These are phyloP conservation scores for Malus hybrid DNA, from an alignment of 331 rosid species.

Conservation along the genomic window DNA sequence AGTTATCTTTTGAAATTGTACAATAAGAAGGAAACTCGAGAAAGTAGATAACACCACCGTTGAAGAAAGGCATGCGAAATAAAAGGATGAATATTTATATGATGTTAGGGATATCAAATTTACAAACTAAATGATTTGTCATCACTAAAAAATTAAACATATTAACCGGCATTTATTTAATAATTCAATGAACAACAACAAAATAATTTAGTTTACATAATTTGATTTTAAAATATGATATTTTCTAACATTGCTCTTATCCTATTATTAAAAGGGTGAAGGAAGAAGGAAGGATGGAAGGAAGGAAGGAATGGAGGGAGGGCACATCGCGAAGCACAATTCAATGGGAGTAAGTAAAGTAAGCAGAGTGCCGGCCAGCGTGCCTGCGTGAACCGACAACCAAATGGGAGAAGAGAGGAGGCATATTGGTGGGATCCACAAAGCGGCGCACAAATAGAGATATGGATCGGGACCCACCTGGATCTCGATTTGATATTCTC, in stretches of 20 bases:
- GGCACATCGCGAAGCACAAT: slow-evolving; percentile 25
- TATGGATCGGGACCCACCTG: neutral
- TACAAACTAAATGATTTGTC: too few relatives aligned
- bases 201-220: too few relatives aligned
- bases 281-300: too few relatives aligned
- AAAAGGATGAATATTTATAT: neutral
- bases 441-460: neutral
- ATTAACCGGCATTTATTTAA: accelerated
- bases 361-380: neutral
- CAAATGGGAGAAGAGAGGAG: neutral
- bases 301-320: neutral
- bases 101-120: too few relatives aligned
- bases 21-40: too few relatives aligned
- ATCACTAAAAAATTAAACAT: too few relatives aligned
- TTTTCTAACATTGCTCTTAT: too few relatives aligned
- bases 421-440: neutral
- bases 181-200: too few relatives aligned
- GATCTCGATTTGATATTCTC: neutral
- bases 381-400: slow-evolving; percentile 24
- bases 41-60: too few relatives aligned
- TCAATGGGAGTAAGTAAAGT: slow-evolving; percentile 5
- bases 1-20: too few relatives aligned
- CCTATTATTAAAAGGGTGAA: too few relatives aligned
- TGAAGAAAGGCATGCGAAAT: slow-evolving; percentile 2
- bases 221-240: too few relatives aligned